Base-by-base conservation (phyloP, 2,329 filamentous ascomycete genomes). In the Talaromyces sp. region DNA sequence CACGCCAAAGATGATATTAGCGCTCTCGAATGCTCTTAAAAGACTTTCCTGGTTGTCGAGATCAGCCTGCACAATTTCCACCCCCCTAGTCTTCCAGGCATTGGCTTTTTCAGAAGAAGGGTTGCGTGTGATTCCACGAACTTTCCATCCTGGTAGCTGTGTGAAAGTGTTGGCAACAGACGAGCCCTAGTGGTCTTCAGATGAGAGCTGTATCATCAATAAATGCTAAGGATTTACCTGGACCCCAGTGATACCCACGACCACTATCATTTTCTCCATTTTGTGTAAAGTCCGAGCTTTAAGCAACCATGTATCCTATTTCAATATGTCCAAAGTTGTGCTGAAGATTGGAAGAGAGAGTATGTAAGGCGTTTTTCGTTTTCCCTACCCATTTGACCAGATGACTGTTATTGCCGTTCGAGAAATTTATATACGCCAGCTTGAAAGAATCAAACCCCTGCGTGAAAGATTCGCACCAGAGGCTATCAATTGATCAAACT, bases 1-100 rank as follows among this genome's bases (percentile, higher is more conserved):
- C n/a, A 61, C 59, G 3, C 59, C 50, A 18, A 56, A 61, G 16
- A 61, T 39, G 23, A 61, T n/a, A n/a, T 56, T 25, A 3, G 59
- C 48, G 18, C 37, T 37, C 33, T 61, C 14, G 21, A 61, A 61
- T 8, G 59, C 59, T 31, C 33, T 14, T 18, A 46, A 28, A 2
- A 56, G 48, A 11, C 28, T 28, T 16, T 18, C 11, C 6, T 37
- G 14, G 28, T 61, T 28, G 50, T 61, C 59, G 12, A 61, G 59
- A 28, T 61, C 37, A 2, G 59, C 59, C n/a, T 56, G 12, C 37
- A 61, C 37, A 3, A 61, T 61, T 37, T 61, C 59, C 2, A 56
- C 59, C 4, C 59, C 59, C 37, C 18, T 61, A n/a, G 2, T 7
- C 31, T 44, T 28, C 50, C 59, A 61, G 11, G 11, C 5, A 11